Evolutionary conservation across 495 filamentous ascomycete genomes (phyloP).

Genomic region (Pseudotulostoma volvatum): DNA sequence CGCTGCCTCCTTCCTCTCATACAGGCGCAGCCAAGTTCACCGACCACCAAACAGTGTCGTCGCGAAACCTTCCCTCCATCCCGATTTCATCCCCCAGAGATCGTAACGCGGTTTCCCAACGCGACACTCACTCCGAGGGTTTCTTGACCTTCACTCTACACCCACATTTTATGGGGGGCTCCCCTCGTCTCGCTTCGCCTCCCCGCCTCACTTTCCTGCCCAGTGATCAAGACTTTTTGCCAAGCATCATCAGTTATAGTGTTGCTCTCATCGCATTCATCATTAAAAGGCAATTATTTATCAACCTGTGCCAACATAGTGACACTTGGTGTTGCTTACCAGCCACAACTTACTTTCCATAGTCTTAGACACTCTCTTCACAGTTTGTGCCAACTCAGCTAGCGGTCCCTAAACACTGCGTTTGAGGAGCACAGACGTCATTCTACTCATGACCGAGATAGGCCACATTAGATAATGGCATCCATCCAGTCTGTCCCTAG

Average conservation of each 20-base stretch:
- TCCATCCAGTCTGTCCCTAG: slow-evolving; percentile 56
- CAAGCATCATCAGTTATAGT: background rate
- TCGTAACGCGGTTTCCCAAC: slow-evolving; percentile 23
- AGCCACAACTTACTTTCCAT: slow-evolving; percentile 13
- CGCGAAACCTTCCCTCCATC: slow-evolving; percentile 32
- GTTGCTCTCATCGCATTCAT: background rate
- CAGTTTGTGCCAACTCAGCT: too few relatives aligned
- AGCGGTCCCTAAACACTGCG: too few relatives aligned
- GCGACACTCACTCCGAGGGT: slow-evolving; percentile 12
- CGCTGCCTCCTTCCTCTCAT: slow-evolving; percentile 14
- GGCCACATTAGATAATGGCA: slow-evolving; percentile 40
- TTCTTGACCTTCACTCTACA: slow-evolving; percentile 4
- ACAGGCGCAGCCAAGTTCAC: slow-evolving; percentile 28
- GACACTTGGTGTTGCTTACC: background rate
- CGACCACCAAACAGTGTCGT: slow-evolving; percentile 22
- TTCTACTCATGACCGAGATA: too few relatives aligned
- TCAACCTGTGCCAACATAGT: too few relatives aligned
- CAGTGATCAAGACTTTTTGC: slow-evolving; percentile 12
- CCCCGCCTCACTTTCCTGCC: slow-evolving; percentile 10
- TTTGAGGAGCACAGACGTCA: too few relatives aligned
- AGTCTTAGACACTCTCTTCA: too few relatives aligned
- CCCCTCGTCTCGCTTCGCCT: slow-evolving; percentile 6
- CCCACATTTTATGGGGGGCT: slow-evolving; percentile 1
- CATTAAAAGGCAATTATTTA: background rate
- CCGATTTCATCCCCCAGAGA: slow-evolving; percentile 27